Evolutionary conservation across 257 asterid genomes (phyloP).

Genomic region (Coffea eugenioides): DNA sequence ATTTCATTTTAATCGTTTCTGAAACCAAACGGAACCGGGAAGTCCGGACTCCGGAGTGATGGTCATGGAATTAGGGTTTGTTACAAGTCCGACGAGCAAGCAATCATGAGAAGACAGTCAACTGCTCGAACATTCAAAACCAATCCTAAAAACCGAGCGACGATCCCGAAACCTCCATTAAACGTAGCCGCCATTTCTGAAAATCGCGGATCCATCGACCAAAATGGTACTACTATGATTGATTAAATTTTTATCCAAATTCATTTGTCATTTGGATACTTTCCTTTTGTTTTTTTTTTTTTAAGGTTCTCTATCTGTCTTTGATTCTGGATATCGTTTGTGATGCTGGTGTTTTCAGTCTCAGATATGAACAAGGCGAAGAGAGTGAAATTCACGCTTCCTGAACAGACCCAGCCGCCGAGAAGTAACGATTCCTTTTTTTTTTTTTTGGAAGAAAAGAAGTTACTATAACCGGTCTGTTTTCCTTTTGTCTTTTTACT

Average conservation of each 20-base stretch:
- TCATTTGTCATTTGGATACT: background rate
- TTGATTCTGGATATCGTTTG: background rate
- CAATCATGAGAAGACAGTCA: background rate
- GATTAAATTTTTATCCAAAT: background rate
- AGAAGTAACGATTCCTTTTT: constrained; percentile 5
- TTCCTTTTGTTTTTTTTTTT: too few relatives aligned
- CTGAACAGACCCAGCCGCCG: constrained; percentile 29
- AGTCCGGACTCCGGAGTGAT: background rate
- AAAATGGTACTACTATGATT: constrained; percentile 27
- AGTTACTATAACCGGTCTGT: background rate
- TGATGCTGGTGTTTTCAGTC: constrained; percentile 5
- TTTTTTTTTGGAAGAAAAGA: background rate
- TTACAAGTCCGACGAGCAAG: background rate
- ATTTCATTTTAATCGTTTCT: background rate
- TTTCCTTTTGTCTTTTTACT: background rate
- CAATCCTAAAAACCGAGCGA: constrained; percentile 16
- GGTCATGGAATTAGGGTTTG: constrained; percentile 5
- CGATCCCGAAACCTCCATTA: constrained; percentile 17
- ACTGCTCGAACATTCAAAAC: constrained; percentile 40
- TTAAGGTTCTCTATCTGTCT: background rate
- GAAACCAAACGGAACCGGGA: background rate
- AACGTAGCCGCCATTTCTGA: constrained; percentile 24
- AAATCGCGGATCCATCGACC: constrained; percentile 28
- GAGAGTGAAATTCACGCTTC: constrained; percentile 46
- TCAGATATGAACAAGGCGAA: constrained; percentile 47